These are phyloP conservation scores for Nicotiana undulata DNA, from an alignment of 257 asterid species.

Conservation along the genomic window DNA sequence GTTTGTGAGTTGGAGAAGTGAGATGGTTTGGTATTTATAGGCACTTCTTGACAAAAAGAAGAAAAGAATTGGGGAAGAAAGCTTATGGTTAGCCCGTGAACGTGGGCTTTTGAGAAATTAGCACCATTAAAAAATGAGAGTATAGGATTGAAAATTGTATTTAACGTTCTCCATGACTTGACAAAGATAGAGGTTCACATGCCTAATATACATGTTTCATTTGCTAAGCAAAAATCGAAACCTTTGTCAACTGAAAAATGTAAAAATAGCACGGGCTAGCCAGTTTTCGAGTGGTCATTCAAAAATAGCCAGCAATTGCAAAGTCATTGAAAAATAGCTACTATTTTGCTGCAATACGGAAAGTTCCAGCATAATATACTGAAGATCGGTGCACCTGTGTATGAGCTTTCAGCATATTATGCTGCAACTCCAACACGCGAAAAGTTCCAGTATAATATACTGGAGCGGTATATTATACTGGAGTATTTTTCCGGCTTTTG, in stretches of 20 bases:
- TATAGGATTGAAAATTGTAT: neutral
- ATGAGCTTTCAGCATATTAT: no score
- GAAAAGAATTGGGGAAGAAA: neutral
- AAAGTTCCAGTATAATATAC: no score
- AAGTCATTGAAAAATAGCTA: no score
- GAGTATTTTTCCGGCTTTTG: no score
- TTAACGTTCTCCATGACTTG: neutral
- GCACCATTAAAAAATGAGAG: neutral
- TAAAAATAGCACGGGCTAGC: no score
- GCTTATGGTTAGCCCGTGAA: neutral
- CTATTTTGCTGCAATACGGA: no score
- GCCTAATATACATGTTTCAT: neutral
- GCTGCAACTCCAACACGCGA: no score
- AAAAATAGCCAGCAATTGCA: no score
- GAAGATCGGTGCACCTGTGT: no score
- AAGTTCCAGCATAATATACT: no score
- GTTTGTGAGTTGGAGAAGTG: neutral
- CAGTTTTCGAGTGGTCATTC: no score
- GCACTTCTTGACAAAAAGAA: neutral
- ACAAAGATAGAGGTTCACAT: constrained; percentile 1
- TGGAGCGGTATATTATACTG: no score
- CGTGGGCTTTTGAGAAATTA: neutral
- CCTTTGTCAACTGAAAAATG: neutral
- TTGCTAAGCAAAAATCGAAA: neutral
- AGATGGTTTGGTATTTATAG: neutral